A percentile compares a stretch with the other conserved stretches of the same genome.
Evolutionary conservation across 768 basidiomycete species (phyloP).

Genomic region (Pisolithus microcarpus): DNA sequence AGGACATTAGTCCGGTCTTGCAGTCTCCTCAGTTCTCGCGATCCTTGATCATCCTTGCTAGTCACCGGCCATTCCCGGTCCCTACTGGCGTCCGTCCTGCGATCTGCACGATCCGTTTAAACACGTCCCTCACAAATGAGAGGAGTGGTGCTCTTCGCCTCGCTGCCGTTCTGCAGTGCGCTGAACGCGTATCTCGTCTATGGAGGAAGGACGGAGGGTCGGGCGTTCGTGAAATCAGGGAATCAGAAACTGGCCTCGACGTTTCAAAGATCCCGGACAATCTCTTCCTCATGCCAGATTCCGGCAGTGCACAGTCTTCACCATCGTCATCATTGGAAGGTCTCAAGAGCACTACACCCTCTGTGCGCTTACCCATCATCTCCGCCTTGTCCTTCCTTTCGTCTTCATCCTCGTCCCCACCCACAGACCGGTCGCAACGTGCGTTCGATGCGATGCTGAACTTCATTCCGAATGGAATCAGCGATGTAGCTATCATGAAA

Average conservation of each 20-base stretch:
- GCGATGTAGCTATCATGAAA: slow-evolving; percentile 31
- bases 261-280: slow-evolving; percentile 18
- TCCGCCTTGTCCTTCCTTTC: background rate
- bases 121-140: slow-evolving; percentile 26
- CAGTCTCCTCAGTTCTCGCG: slow-evolving; percentile 27
- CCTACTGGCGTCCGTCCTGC: slow-evolving; percentile 23
- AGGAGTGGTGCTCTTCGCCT: slow-evolving; percentile 29
- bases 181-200: slow-evolving; percentile 30
- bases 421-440: slow-evolving; percentile 26
- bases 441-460: slow-evolving; percentile 35
- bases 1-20: slow-evolving; percentile 29
- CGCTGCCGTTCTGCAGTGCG: slow-evolving; percentile 33
- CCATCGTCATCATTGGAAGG: slow-evolving; percentile 1
- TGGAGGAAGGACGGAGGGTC: slow-evolving; percentile 30
- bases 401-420: slow-evolving; percentile 13
- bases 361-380: slow-evolving; percentile 1
- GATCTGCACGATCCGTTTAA: slow-evolving; percentile 29
- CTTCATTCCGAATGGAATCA: slow-evolving; percentile 24
- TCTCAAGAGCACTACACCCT: background rate
- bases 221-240: slow-evolving; percentile 17
- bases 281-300: slow-evolving; percentile 7
- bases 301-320: background rate
- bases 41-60: slow-evolving; percentile 34
- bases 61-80: slow-evolving; percentile 26
- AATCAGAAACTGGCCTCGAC: slow-evolving; percentile 16